A percentile compares a stretch with the other conserved stretches of the same genome.
These are phyloP conservation scores for Bassia scoparia DNA, from an alignment of 148 eudicot species.

Conservation along the genomic window DNA sequence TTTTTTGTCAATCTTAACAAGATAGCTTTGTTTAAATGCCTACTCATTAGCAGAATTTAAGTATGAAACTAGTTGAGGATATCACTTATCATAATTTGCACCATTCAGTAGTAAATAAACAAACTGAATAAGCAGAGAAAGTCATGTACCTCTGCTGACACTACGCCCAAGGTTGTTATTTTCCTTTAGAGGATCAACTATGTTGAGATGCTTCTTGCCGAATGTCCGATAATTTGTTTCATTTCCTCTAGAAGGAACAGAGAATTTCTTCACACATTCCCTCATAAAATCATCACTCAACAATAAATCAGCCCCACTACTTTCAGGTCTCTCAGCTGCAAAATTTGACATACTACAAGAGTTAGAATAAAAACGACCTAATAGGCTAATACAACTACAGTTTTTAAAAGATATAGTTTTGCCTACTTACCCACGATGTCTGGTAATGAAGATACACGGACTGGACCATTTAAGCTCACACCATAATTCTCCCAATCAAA, in stretches of 20 bases:
- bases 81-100: not conserved
- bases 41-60: not conserved
- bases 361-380: not conserved
- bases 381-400: not conserved
- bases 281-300: conserved; percentile 61
- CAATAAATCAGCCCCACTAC: conserved; percentile 46
- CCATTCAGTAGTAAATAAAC: not conserved
- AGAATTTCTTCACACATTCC: conserved; percentile 52
- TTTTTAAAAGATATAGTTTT: not conserved
- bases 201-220: conserved; percentile 67
- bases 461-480: conserved; percentile 71
- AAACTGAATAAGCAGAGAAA: not conserved
- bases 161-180: conserved; percentile 95
- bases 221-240: conserved; percentile 46
- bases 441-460: conserved; percentile 62
- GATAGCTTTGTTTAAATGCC: not conserved
- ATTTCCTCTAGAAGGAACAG: conserved; percentile 58
- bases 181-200: conserved; percentile 84
- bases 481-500: conserved; percentile 89
- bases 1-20: too few species aligned
- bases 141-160: conserved; percentile 73
- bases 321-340: conserved; percentile 73
- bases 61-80: not conserved
- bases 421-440: conserved; percentile 61
- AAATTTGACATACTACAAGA: conserved; percentile 4